phyloP scores from a whole-genome alignment of 75 land plant species.

The Sequoia sempervirens region DNA sequence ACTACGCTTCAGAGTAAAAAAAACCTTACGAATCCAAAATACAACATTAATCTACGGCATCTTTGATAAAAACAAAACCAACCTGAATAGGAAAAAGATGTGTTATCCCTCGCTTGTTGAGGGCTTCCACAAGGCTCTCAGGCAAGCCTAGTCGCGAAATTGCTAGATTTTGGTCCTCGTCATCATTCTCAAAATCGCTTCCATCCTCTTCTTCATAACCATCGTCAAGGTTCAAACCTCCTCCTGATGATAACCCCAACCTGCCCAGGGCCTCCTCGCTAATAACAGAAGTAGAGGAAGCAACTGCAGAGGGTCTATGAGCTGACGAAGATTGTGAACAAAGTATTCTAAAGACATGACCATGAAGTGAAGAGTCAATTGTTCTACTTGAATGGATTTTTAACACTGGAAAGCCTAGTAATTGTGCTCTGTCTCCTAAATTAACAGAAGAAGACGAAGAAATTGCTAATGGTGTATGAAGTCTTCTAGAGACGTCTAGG shows the following conservation, averaged over 20 bases:
- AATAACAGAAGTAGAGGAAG: slow-evolving; percentile 50
- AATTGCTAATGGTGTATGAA: not conserved
- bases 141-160: slow-evolving; percentile 58
- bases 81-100: slow-evolving; percentile 97
- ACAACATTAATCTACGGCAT: not conserved
- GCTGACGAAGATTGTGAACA: not conserved
- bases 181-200: slow-evolving; percentile 8
- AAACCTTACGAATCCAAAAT: not conserved
- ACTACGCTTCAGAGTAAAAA: not conserved
- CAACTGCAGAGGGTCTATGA: slow-evolving; percentile 20
- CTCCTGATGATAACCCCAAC: slow-evolving; percentile 16
- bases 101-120: slow-evolving; percentile 75
- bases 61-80: not conserved
- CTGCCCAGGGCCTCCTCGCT: slow-evolving; percentile 71
- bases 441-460: not conserved
- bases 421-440: not conserved
- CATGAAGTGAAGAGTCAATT: not conserved
- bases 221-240: slow-evolving; percentile 2
- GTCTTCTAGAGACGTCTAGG: slow-evolving; percentile 20
- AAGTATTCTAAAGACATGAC: not conserved
- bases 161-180: slow-evolving; percentile 49
- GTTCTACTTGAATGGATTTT: not conserved
- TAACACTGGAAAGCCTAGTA: not conserved
- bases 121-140: slow-evolving; percentile 47
- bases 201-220: slow-evolving; percentile 14